Evolutionary conservation across 768 basidiomycete species (phyloP).

Genomic region (Cubamyces lactineus): DNA sequence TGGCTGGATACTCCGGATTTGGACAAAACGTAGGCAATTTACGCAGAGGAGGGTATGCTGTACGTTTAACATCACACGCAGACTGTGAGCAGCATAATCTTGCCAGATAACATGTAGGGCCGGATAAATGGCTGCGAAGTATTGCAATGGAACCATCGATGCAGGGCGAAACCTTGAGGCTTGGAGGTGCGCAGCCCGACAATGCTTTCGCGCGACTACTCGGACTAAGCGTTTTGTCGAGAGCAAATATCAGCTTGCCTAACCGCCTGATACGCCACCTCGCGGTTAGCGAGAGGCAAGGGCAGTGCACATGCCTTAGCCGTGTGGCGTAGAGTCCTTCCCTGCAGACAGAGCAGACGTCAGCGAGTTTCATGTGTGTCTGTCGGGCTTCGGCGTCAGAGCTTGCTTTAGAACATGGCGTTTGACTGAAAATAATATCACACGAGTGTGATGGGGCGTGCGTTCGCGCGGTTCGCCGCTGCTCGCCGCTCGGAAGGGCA

Average conservation of each 20-base stretch:
- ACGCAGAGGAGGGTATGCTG: too few species aligned
- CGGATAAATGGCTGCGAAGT: too few species aligned
- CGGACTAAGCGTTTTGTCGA: too few species aligned
- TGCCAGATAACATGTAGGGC: too few species aligned
- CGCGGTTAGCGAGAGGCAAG: not conserved
- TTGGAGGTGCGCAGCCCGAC: too few species aligned
- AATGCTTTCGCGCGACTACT: too few species aligned
- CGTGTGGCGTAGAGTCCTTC: not conserved
- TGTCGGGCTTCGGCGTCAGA: not conserved
- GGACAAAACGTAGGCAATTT: too few species aligned
- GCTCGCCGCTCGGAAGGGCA: too few species aligned
- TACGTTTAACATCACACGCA: too few species aligned
- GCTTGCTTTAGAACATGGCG: not conserved
- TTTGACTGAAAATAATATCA: not conserved
- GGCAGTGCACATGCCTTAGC: slow-evolving; percentile 1
- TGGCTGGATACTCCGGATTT: slow-evolving; percentile 5
- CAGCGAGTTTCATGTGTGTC: not conserved
- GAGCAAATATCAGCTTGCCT: not conserved
- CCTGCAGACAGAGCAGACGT: not conserved
- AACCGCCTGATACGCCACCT: not conserved
- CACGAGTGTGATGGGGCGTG: not conserved
- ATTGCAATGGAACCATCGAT: too few species aligned
- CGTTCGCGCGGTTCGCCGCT: not conserved
- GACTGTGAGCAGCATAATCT: too few species aligned
- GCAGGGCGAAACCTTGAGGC: too few species aligned